These are phyloP conservation scores for Paecilomyces niveus DNA, from an alignment of 2,329 filamentous ascomycete species.

Conservation along the genomic window DNA sequence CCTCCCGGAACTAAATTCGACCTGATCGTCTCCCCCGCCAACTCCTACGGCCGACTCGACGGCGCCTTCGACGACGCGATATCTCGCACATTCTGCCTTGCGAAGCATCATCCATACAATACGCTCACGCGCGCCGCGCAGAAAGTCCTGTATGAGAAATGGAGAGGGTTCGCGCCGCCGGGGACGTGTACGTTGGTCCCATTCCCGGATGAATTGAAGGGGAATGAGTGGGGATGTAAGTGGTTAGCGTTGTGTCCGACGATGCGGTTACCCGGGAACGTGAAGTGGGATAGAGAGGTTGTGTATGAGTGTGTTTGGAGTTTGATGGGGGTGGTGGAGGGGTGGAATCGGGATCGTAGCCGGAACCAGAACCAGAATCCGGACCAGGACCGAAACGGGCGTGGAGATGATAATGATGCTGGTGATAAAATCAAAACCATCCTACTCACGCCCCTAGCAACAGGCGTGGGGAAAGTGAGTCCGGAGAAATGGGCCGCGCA, in stretches of 20 bases:
- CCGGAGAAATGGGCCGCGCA: slow-evolving; percentile 45
- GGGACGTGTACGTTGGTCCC: slow-evolving; percentile 44
- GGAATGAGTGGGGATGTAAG: slow-evolving; percentile 36
- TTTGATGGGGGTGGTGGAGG: slow-evolving; percentile 43
- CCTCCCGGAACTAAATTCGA: slow-evolving; percentile 35
- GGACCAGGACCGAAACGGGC: not conserved
- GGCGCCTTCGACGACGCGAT: slow-evolving; percentile 52
- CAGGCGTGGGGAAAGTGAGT: slow-evolving; percentile 41
- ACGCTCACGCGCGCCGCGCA: slow-evolving; percentile 44
- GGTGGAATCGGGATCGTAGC: slow-evolving; percentile 34
- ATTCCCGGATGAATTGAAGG: slow-evolving; percentile 34
- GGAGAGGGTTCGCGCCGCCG: slow-evolving; percentile 45
- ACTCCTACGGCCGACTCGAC: slow-evolving; percentile 49
- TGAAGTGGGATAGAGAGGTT: slow-evolving; percentile 46
- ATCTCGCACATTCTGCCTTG: slow-evolving; percentile 40
- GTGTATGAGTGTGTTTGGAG: slow-evolving; percentile 51
- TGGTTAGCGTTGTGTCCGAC: slow-evolving; percentile 48
- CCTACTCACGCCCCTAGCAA: slow-evolving; percentile 48
- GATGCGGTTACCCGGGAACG: slow-evolving; percentile 42
- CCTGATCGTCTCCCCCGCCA: slow-evolving; percentile 48
- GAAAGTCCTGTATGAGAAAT: slow-evolving; percentile 38
- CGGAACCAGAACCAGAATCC: not conserved
- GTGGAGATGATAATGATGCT: not conserved
- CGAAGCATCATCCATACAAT: slow-evolving; percentile 35
- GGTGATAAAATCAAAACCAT: slow-evolving; percentile 33